Evolutionary conservation across 2,329 filamentous ascomycete genomes (phyloP), one percentile per base, ranked within the genome.

Genomic region (Emmonsia crescens): DNA sequence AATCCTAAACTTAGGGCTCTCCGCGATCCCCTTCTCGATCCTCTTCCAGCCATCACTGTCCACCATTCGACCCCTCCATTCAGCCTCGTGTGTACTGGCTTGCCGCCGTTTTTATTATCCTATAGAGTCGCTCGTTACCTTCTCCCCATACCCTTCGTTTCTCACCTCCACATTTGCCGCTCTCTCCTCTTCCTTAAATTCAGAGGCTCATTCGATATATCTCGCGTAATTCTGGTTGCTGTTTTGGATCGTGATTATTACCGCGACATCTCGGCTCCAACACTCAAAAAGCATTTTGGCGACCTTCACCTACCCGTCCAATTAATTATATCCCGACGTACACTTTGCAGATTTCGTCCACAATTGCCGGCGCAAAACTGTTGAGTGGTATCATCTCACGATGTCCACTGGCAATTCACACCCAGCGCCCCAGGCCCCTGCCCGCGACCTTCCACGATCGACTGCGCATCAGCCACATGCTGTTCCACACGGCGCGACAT

Each of bases 401-500:
- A 60, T 60, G 58, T 16, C 33, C 33, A 21, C 58, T 8, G 58
- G 48, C 27, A 33, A 60, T 36, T 60, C 58, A 21, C 36, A 51
- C 9, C 46, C n/a, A 24, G 58, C 14, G 48, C 46, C 58, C 19
- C 33, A 44, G 42, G 24, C 10, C 1, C 48, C 44, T 36, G 19
- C 21, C 27, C 44, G 48, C 5, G 46, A 36, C 58, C 5, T 54
- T 40, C 42, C 31, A 21, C 59, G 14, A 24, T 46, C 55, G 14
- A 44, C 33, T n/a, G 62, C 59, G 21, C 59, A 60, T 44, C 60
- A 55, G 38, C 59, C 61, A 16, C 33, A 64, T 56, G 73, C 77
- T 62, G 74, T 72, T 75, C 77, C 75, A 70, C 81, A 73, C 72
- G 82, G 73, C 62, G 76, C 80, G 62, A 79, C 82, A 69, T 91